Evolutionary conservation across 768 basidiomycete species (phyloP).

Genomic region (Boletus sp.): DNA sequence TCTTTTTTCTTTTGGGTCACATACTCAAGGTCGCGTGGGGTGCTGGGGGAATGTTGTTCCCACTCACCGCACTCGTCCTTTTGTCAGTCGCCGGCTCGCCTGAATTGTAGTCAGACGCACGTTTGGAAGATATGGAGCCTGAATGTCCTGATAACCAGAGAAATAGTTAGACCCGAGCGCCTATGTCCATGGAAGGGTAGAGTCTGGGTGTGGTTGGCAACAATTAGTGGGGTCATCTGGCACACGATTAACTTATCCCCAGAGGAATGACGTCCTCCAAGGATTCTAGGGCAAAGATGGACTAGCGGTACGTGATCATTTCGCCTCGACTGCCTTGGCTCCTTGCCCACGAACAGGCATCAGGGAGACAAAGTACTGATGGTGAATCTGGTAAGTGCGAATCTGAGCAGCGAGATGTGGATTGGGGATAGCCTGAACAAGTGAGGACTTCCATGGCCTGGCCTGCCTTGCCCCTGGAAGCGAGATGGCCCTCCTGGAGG

Average conservation of each 20-base stretch:
- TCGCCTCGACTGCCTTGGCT: background rate
- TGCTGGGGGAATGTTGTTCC: conserved; percentile 10
- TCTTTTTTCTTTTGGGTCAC: too few relatives aligned
- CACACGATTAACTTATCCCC: too few relatives aligned
- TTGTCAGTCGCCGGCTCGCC: background rate
- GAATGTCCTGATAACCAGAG: background rate
- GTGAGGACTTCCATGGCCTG: background rate
- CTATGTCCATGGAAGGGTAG: too few relatives aligned
- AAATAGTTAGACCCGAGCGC: background rate
- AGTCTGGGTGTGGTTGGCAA: background rate
- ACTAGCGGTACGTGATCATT: conserved; percentile 4
- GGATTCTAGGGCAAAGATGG: background rate
- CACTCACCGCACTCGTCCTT: background rate
- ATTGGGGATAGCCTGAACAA: conserved; percentile 1
- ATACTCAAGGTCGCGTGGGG: conserved; percentile 1
- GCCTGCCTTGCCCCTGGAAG: background rate
- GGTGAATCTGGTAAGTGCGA: too few relatives aligned
- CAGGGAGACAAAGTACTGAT: too few relatives aligned
- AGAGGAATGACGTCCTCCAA: background rate
- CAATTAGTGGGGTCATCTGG: too few relatives aligned
- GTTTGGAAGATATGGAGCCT: background rate
- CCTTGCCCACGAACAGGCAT: too few relatives aligned
- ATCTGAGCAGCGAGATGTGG: too few relatives aligned
- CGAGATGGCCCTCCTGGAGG: conserved; percentile 3
- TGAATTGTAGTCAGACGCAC: background rate